These are phyloP conservation scores for Tetracladium setigerum DNA, from an alignment of 495 filamentous ascomycete genomes.

Conservation along the genomic window DNA sequence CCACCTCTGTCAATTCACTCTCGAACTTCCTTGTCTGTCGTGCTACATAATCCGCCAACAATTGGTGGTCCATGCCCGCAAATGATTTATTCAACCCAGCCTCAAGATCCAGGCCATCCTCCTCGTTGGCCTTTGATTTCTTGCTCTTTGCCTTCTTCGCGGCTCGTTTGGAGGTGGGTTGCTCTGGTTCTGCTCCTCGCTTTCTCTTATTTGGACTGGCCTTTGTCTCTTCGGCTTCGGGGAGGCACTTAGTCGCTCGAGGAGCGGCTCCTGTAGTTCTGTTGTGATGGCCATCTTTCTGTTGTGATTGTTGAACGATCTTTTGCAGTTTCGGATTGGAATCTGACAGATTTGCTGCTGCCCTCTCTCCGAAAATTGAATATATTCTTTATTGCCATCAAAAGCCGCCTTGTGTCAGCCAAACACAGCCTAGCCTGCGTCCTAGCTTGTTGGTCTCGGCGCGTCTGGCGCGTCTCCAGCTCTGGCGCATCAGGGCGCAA, in stretches of 20 bases:
- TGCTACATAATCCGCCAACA: constrained; percentile 83
- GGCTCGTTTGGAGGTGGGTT: background rate
- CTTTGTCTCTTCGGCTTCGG: constrained; percentile 2
- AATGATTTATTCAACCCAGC: constrained; percentile 75
- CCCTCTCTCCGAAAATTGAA: no score
- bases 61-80: constrained; percentile 66
- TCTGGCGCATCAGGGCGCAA: no score
- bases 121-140: constrained; percentile 50
- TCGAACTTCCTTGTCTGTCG: constrained; percentile 71
- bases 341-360: no score
- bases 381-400: no score
- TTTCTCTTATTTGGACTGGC: constrained; percentile 19
- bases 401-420: no score
- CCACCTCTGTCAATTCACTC: constrained; percentile 68
- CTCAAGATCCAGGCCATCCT: constrained; percentile 51
- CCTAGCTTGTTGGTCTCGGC: no score
- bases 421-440: no score
- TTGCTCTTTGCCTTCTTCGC: constrained; percentile 39
- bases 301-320: no score
- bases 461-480: no score
- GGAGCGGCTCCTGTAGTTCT: constrained; percentile 20
- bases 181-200: constrained; percentile 4
- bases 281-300: constrained; percentile 11
- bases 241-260: constrained; percentile 13
- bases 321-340: no score